These are phyloP conservation scores for Sporothrix phasma DNA, from an alignment of 2,329 filamentous ascomycete species.

Conservation along the genomic window DNA sequence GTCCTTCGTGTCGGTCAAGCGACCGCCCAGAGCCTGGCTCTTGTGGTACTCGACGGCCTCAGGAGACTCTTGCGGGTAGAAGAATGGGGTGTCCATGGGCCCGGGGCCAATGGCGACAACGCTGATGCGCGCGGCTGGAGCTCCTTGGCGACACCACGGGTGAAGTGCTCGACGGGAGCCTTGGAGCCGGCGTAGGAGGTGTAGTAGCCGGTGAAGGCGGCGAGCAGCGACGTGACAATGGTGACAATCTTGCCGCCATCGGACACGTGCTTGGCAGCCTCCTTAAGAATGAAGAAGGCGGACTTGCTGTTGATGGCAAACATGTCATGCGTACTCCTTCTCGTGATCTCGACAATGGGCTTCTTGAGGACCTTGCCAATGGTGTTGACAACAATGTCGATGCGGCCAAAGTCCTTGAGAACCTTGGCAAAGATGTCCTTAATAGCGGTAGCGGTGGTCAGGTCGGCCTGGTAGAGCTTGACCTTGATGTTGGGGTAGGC, in stretches of 20 bases:
- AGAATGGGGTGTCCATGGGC: slow-evolving; percentile 36
- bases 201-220: slow-evolving; percentile 36
- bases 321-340: slow-evolving; percentile 37
- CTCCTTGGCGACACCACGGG: slow-evolving; percentile 28
- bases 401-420: slow-evolving; percentile 32
- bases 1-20: slow-evolving; percentile 34
- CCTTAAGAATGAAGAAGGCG: slow-evolving; percentile 37
- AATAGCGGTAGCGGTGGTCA: slow-evolving; percentile 32
- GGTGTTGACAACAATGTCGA: slow-evolving; percentile 43
- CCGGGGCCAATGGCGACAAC: slow-evolving; percentile 30
- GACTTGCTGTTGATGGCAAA: slow-evolving; percentile 39
- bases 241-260: slow-evolving; percentile 39
- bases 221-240: slow-evolving; percentile 35
- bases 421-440: slow-evolving; percentile 32
- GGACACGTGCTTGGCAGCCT: slow-evolving; percentile 31
- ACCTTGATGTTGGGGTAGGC: slow-evolving; percentile 27
- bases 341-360: slow-evolving; percentile 34
- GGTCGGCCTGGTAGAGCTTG: slow-evolving; percentile 34
- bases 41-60: slow-evolving; percentile 37
- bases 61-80: slow-evolving; percentile 34
- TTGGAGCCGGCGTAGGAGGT: slow-evolving; percentile 37
- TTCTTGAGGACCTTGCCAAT: slow-evolving; percentile 41
- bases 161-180: slow-evolving; percentile 32
- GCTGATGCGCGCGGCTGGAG: slow-evolving; percentile 26
- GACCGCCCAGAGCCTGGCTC: slow-evolving; percentile 32